These are phyloP conservation scores for Paragyromitra xinjiangensis DNA, from an alignment of 495 filamentous ascomycete genomes.

Conservation along the genomic window DNA sequence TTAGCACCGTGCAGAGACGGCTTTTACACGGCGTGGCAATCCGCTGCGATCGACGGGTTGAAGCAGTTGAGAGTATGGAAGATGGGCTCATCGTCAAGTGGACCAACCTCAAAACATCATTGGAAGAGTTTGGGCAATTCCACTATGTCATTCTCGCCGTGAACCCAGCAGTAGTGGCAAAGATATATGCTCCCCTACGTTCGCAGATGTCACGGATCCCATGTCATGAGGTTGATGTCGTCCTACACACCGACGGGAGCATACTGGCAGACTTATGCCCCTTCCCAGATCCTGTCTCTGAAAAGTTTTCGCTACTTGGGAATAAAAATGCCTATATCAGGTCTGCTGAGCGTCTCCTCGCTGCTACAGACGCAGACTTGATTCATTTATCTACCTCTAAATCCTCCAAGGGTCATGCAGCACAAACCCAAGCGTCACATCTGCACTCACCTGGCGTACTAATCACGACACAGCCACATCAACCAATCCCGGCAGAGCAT, in stretches of 20 bases:
- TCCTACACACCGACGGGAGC: constrained; percentile 61
- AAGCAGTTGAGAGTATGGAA: not conserved
- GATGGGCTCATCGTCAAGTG: constrained; percentile 11
- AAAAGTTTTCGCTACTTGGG: not conserved
- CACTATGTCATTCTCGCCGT: constrained; percentile 63
- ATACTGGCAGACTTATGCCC: constrained; percentile 18
- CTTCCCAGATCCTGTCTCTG: not conserved
- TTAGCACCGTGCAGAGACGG: constrained; percentile 61
- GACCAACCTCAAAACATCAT: not conserved
- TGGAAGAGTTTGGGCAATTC: constrained; percentile 54
- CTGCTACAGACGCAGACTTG: constrained; percentile 12
- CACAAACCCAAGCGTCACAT: constrained; percentile 18
- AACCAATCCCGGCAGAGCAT: constrained; percentile 11
- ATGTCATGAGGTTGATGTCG: constrained; percentile 60
- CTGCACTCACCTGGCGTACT: constrained; percentile 27
- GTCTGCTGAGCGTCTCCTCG: constrained; percentile 10
- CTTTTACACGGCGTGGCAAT: constrained; percentile 59
- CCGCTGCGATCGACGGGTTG: constrained; percentile 39
- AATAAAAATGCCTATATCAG: constrained; percentile 14
- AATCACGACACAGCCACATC: constrained; percentile 27
- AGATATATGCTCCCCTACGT: constrained; percentile 61
- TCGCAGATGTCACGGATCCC: constrained; percentile 60
- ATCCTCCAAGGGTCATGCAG: not conserved
- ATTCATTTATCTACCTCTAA: constrained; percentile 10
- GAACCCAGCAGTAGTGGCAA: constrained; percentile 60